These are phyloP conservation scores for Aphanoascus verrucosus DNA, from an alignment of 2,329 filamentous ascomycete species.

Conservation along the genomic window DNA sequence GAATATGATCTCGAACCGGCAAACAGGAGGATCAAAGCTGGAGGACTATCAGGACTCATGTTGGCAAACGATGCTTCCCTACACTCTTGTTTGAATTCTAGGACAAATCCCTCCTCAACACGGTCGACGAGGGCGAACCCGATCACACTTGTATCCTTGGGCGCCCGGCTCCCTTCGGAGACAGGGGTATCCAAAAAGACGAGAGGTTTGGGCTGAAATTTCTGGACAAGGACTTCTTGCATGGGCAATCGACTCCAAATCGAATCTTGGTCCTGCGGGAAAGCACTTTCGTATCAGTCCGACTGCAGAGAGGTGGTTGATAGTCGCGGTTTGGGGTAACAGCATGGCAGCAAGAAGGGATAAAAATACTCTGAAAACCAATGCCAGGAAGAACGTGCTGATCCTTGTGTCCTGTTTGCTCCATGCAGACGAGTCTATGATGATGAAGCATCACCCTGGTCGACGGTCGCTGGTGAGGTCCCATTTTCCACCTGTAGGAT, in stretches of 20 bases:
- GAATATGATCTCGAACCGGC: not conserved
- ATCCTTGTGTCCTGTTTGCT: conserved; percentile 6
- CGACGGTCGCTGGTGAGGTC: not conserved
- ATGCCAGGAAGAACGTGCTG: not conserved
- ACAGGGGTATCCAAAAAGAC: no score
- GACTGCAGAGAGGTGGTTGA: no score
- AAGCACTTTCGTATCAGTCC: no score
- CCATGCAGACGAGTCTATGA: not conserved
- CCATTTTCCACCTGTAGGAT: conserved; percentile 5
- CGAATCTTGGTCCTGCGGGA: no score
- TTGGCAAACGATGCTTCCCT: not conserved
- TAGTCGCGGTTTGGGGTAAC: not conserved
- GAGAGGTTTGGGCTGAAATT: no score
- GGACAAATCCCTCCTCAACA: not conserved
- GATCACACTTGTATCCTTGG: no score
- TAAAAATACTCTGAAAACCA: not conserved
- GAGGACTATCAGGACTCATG: not conserved
- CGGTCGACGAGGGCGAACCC: not conserved
- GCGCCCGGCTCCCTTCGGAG: no score
- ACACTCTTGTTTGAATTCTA: not conserved
- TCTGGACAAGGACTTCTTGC: no score
- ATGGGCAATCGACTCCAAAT: no score
- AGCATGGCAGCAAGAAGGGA: not conserved
- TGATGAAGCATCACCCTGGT: not conserved
- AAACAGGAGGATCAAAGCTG: not conserved